These are phyloP conservation scores for Gracilaria vermiculophylla DNA, from an alignment of 23 red algal genomes.

Conservation along the genomic window DNA sequence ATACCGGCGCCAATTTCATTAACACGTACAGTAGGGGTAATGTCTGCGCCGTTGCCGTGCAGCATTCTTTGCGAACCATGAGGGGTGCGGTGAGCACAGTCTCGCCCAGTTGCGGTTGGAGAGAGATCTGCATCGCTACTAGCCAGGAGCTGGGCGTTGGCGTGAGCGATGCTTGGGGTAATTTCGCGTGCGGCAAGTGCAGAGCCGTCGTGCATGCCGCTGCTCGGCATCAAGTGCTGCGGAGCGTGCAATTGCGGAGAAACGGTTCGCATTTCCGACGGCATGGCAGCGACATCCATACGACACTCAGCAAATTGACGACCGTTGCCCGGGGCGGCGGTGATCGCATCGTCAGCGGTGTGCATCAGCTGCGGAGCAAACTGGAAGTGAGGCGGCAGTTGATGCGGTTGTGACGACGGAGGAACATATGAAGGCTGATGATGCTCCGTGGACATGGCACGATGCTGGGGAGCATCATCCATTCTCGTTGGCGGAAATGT, in stretches of 20 bases:
- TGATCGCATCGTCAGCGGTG: background rate
- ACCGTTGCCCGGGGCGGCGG: background rate
- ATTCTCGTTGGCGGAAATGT: background rate
- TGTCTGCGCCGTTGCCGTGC: background rate
- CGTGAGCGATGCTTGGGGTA: background rate
- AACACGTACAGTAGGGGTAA: background rate
- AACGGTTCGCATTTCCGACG: background rate
- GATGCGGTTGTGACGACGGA: background rate
- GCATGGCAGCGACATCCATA: background rate
- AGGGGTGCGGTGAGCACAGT: background rate
- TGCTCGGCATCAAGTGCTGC: background rate
- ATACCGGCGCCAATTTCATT: constrained; percentile 6
- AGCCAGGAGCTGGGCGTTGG: background rate
- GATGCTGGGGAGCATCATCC: background rate
- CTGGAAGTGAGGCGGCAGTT: background rate
- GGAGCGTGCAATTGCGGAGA: background rate
- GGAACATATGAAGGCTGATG: background rate
- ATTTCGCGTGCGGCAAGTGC: background rate
- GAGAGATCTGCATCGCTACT: background rate
- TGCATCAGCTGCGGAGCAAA: background rate
- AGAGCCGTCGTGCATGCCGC: background rate
- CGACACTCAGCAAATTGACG: background rate
- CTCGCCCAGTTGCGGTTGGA: background rate
- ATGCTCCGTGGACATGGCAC: background rate
- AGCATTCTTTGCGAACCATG: background rate